A percentile compares a stretch with the other conserved stretches of the same genome.
Conservation (phyloP, 106 monocot genomes). For the Apostasia ramifera region DNA sequence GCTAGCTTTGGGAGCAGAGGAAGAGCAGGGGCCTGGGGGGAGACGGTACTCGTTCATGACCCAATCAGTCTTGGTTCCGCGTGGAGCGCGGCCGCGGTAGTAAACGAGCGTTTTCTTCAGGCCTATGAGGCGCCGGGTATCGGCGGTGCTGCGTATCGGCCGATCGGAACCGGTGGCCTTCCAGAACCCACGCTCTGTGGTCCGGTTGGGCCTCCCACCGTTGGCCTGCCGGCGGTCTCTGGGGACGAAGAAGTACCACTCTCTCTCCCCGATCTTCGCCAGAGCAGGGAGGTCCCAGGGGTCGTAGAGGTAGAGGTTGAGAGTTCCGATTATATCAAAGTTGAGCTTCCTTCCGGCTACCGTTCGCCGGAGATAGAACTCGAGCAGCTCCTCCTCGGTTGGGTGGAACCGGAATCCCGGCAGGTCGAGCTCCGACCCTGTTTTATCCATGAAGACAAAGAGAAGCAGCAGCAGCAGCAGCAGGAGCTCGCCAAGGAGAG, state of each 20-base stretch:
- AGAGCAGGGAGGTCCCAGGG: constrained; percentile 66
- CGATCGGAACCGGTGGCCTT: constrained; percentile 91
- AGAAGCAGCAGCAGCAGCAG: too few relatives aligned
- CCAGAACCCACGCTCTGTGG: constrained; percentile 82
- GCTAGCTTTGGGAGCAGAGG: constrained; percentile 18
- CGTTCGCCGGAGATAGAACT: constrained; percentile 56
- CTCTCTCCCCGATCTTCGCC: constrained; percentile 74
- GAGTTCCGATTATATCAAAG: constrained; percentile 46
- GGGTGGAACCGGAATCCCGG: constrained; percentile 91
- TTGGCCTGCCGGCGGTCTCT: constrained; percentile 47
- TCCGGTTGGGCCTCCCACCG: constrained; percentile 69
- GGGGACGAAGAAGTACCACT: constrained; percentile 97
- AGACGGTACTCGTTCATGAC: constrained; percentile 95
- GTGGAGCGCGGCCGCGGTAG: constrained; percentile 67
- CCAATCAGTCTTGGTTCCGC: constrained; percentile 76
- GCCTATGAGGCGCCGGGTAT: constrained; percentile 64
- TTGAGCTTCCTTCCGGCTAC: constrained; percentile 33
- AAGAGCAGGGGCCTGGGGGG: constrained; percentile 8
- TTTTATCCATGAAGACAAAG: neutral
- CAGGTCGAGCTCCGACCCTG: constrained; percentile 24
- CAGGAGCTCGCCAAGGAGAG: too few relatives aligned
- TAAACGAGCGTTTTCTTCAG: constrained; percentile 87
- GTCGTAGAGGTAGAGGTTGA: constrained; percentile 64
- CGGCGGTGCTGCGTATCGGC: constrained; percentile 37
- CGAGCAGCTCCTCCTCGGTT: constrained; percentile 83